Evolutionary conservation across 1,284 basidiomycete species (phyloP), one percentile per base, ranked within the genome.

Genomic region (Polyporus tsugae): DNA sequence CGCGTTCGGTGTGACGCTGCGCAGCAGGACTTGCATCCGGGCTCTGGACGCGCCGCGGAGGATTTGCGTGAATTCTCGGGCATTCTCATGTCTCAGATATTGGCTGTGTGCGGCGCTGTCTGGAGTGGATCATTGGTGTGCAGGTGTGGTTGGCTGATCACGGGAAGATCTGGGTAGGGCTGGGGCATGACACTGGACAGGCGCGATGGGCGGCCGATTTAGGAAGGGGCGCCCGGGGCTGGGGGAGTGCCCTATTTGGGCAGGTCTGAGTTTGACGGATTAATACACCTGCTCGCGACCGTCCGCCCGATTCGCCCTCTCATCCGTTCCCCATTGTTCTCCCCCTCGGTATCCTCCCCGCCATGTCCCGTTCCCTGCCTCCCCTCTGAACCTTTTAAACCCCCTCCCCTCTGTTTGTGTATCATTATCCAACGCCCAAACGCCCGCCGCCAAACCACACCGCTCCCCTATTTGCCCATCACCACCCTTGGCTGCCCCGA

Each of bases 241-340:
- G 46, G 62, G 68, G 67, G 35, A 6, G n/a, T 11, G 25, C 58
- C 62, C 25, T 41, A 52, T 63, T 46, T 64, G 68, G 65, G 61
- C 29, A 44, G 29, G 60, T 41, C 41, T 53, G 68, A 53, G 71
- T 58, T 58, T 66, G 49, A 39, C 41, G 68, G 58, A 41, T 65
- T 68, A 68, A 66, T 68, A 69, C 59, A 44, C 59, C 49, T n/a
- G 39, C 39, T 58, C 46, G 36, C 58, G 39, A 57, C 22, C 55
- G 65, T 64, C 62, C 53, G 29, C 62, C 68, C 67, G 69, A 62
- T 64, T 33, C 44, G 41, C 36, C 64, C 68, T 62, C 70, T 71
- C 68, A 65, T 63, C 68, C 55, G 38, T 71, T 71, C 72, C 72
- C 70, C 72, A 74, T 76, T 74, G 73, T 73, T 69, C 75, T 67